These are phyloP conservation scores for Trichoderma koningii DNA, from an alignment of 2,329 filamentous ascomycete genomes.

Conservation along the genomic window DNA sequence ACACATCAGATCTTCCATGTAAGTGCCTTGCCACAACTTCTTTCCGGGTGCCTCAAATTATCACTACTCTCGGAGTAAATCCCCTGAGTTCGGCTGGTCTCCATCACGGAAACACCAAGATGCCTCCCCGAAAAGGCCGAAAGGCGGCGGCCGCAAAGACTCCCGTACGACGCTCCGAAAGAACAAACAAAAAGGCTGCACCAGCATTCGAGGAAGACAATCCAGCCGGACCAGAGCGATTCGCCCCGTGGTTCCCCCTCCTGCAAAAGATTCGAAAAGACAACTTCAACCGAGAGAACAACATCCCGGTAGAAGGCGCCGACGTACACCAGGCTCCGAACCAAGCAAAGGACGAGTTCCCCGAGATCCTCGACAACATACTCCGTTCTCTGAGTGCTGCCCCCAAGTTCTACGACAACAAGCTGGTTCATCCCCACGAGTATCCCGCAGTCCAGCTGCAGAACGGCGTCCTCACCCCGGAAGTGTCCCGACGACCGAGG, in stretches of 20 bases:
- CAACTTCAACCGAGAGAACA: background rate
- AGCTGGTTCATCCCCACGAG: background rate
- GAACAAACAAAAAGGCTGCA: background rate
- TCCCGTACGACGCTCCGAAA: background rate
- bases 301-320: background rate
- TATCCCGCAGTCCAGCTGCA: conserved; percentile 15
- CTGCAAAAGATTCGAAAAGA: background rate
- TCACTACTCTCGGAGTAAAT: too few relatives aligned
- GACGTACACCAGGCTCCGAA: background rate
- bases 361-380: background rate
- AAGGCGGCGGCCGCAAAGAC: background rate
- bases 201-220: background rate
- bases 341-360: background rate
- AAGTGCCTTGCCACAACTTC: too few relatives aligned
- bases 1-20: too few relatives aligned
- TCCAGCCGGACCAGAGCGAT: conserved; percentile 16
- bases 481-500: background rate
- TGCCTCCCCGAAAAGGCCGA: background rate
- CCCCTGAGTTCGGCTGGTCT: background rate
- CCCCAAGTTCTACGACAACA: background rate
- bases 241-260: conserved; percentile 17
- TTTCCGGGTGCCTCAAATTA: too few relatives aligned
- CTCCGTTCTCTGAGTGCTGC: background rate
- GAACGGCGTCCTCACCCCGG: conserved; percentile 7
- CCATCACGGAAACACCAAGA: background rate